phyloP scores from a whole-genome alignment of 2,329 filamentous ascomycete genomes.

The Pyrenophora seminiperda region DNA sequence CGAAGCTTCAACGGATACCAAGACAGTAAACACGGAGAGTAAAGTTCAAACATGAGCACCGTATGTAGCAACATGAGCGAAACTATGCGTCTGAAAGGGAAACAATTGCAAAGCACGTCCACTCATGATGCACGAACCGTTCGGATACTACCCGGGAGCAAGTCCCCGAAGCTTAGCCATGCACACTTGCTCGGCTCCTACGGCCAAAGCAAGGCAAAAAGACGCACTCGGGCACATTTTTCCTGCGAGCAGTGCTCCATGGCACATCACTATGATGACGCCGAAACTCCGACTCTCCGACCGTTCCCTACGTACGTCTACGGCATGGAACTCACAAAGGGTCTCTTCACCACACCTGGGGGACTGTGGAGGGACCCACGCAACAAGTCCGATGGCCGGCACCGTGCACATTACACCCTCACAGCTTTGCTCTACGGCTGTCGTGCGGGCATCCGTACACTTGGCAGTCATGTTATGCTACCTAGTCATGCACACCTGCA shows the following conservation, averaged over 20 bases:
- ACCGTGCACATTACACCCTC: constrained; percentile 18
- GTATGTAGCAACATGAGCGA: neutral
- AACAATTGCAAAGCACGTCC: neutral
- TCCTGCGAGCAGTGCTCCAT: neutral
- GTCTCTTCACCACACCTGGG: constrained; percentile 2
- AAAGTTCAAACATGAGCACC: neutral
- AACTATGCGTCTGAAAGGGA: no score
- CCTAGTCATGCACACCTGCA: constrained; percentile 1
- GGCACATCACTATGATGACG: neutral
- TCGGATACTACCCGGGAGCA: constrained; percentile 19
- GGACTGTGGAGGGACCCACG: constrained; percentile 3
- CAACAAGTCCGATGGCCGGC: constrained; percentile 20
- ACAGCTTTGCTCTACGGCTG: constrained; percentile 12
- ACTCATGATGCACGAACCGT: constrained; percentile 2
- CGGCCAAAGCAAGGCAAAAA: neutral
- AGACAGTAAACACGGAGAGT: neutral
- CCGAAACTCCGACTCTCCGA: constrained; percentile 25
- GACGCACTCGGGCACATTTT: constrained; percentile 13
- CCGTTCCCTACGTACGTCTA: constrained; percentile 3
- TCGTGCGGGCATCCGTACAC: constrained; percentile 28
- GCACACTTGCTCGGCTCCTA: neutral
- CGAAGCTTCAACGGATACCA: no score
- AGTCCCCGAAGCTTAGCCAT: constrained; percentile 10
- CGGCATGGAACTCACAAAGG: constrained; percentile 12
- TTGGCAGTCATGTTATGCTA: constrained; percentile 9